A percentile compares a stretch with the other conserved stretches of the same genome.
Evolutionary conservation across 371 early-diverging fungal genomes (phyloP).

Genomic region (Coemansia sp.): DNA sequence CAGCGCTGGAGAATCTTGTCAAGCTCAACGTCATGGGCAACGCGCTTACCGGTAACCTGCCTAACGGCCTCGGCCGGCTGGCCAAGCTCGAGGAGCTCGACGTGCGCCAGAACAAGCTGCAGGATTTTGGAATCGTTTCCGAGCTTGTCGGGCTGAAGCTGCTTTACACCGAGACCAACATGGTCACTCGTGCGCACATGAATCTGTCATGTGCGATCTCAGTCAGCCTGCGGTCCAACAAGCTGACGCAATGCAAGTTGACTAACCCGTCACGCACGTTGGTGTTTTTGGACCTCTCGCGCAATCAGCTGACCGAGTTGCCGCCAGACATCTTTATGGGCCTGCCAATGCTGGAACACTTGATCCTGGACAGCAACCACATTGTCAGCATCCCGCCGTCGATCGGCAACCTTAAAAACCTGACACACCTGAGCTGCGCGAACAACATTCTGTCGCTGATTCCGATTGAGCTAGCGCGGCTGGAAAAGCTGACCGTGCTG

Average conservation of each 20-base stretch:
- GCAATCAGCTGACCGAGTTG: constrained; percentile 69
- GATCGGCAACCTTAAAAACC: constrained; percentile 58
- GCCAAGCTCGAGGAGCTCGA: constrained; percentile 69
- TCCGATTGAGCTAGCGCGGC: constrained; percentile 61
- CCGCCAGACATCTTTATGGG: constrained; percentile 62
- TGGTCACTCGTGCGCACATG: constrained; percentile 49
- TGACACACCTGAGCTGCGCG: constrained; percentile 62
- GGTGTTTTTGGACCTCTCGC: constrained; percentile 62
- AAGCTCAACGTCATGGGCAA: constrained; percentile 75
- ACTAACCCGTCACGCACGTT: constrained; percentile 43
- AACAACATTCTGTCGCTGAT: constrained; percentile 67
- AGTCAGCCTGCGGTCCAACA: constrained; percentile 48
- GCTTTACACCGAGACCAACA: constrained; percentile 71
- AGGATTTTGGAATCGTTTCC: constrained; percentile 62
- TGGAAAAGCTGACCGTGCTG: constrained; percentile 57
- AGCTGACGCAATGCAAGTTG: constrained; percentile 47
- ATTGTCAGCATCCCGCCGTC: constrained; percentile 67
- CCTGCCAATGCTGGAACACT: constrained; percentile 57
- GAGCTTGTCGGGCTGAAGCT: constrained; percentile 62
- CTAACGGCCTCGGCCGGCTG: constrained; percentile 62
- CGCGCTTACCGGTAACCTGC: constrained; percentile 66
- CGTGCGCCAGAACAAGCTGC: constrained; percentile 70
- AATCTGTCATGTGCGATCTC: constrained; percentile 34
- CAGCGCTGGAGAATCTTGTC: constrained; percentile 62
- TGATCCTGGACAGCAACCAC: constrained; percentile 73